These are phyloP conservation scores for Arbutus unedo DNA, from an alignment of 148 eudicot species.

Conservation along the genomic window DNA sequence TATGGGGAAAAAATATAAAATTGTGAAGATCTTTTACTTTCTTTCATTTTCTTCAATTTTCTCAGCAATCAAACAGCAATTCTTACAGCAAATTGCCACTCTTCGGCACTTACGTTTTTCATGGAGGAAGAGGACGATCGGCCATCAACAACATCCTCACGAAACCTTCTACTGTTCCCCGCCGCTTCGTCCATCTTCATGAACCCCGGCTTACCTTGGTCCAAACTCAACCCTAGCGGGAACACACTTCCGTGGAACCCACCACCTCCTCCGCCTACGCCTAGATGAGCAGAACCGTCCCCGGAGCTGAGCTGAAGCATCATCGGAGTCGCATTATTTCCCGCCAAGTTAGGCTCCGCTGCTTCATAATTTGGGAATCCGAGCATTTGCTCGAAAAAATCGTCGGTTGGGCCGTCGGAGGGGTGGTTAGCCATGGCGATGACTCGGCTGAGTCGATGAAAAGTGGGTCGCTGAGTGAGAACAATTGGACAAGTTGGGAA, in stretches of 20 bases:
- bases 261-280: slow-evolving; percentile 19
- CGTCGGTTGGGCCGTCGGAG: slow-evolving; percentile 40
- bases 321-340: slow-evolving; percentile 38
- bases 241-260: slow-evolving; percentile 36
- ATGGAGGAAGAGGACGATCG: slow-evolving; percentile 26
- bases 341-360: slow-evolving; percentile 33
- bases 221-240: slow-evolving; percentile 62
- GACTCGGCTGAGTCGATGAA: neutral
- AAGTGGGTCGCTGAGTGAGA: neutral
- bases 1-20: neutral
- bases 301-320: slow-evolving; percentile 53
- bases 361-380: slow-evolving; percentile 40
- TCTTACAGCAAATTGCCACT: neutral
- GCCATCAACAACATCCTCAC: slow-evolving; percentile 45
- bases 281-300: slow-evolving; percentile 24
- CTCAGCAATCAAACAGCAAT: slow-evolving; percentile 5
- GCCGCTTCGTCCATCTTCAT: slow-evolving; percentile 38
- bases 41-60: neutral
- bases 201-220: slow-evolving; percentile 35
- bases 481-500: neutral
- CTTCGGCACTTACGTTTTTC: slow-evolving; percentile 39
- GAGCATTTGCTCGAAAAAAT: slow-evolving; percentile 53
- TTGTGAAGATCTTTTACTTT: neutral
- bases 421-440: slow-evolving; percentile 43
- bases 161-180: slow-evolving; percentile 40